Percentiles rank a stretch among this genome's conserved stretches.
Conservation (phyloP, 495 filamentous ascomycete genomes). For the Penicillium simplicissimum region DNA sequence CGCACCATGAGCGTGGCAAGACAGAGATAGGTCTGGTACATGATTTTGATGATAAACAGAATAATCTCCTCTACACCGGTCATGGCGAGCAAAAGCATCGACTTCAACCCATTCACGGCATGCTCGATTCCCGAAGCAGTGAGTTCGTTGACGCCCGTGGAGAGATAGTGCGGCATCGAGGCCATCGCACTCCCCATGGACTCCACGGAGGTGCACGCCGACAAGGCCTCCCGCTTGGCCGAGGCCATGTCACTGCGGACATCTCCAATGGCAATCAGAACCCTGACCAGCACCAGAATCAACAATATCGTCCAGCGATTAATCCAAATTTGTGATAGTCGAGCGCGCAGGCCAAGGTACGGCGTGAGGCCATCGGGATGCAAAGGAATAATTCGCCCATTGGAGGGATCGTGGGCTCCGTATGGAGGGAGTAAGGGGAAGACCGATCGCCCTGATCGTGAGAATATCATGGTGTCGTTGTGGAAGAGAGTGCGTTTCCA, state of each 20-base stretch:
- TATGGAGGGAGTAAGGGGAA: conserved; percentile 50
- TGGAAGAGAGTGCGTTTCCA: neutral
- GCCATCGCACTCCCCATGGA: conserved; percentile 93
- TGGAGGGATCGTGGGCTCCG: conserved; percentile 42
- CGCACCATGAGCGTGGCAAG: conserved; percentile 77
- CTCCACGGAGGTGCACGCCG: conserved; percentile 89
- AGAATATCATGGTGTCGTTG: conserved; percentile 32
- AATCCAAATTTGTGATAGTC: conserved; percentile 93
- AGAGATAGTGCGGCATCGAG: conserved; percentile 94
- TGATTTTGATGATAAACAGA: conserved; percentile 84
- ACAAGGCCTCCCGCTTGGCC: conserved; percentile 78
- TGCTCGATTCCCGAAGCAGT: conserved; percentile 75
- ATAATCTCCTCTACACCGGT: conserved; percentile 85
- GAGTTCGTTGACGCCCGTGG: conserved; percentile 82
- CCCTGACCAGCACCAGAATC: conserved; percentile 76
- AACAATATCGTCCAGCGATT: conserved; percentile 95
- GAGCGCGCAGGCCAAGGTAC: conserved; percentile 85
- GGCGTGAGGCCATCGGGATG: conserved; percentile 85
- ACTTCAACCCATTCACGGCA: conserved; percentile 72
- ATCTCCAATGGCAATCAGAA: conserved; percentile 69
- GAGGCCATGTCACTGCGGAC: conserved; percentile 70
- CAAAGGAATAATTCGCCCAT: conserved; percentile 32
- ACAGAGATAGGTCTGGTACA: conserved; percentile 86
- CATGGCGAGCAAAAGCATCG: conserved; percentile 72
- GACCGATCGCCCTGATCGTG: conserved; percentile 34